Evolutionary conservation across 495 filamentous ascomycete genomes (phyloP), one percentile per base, ranked within the genome.

Genomic region (Aspergillus funiculosus): DNA sequence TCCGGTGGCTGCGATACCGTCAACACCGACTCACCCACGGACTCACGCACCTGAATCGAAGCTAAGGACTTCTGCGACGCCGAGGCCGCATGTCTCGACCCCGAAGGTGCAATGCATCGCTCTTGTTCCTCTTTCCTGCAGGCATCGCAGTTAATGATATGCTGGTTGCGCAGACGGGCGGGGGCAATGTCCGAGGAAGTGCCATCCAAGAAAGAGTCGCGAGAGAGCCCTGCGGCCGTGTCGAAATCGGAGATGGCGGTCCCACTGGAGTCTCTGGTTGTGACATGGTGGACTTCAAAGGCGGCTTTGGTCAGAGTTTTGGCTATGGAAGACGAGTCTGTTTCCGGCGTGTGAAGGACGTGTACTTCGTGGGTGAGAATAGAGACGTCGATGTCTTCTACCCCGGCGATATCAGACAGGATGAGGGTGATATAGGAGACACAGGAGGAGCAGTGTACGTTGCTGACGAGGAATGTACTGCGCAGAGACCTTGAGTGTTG

Each of bases 361-460:
- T 61, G 62, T n/a, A 76, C 69, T 44, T 69, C 61, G 26, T 73
- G 63, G 3, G 65, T 68, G 27, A 72, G 51, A 19, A 74, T 67
- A n/a, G 62, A 69, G 38, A 72, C 67, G 31, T 71, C 66, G 35
- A 76, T 58, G 14, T 61, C 49, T 9, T 44, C 39, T 36, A 75
- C 56, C 1, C 62, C 57, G 3, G 54, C 46, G 11, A 68, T 60
- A 19, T 58, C 57, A 1, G 56, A 59, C 1, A 77, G 59, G 5
- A 72, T 55, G 37, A 67, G 64, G 7, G 60, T 63, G 43, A 77
- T 64, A 48, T 73, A 71, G 21, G 71, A 57, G 11, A 76, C 65
- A 44, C 74, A 77, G n/a, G 74, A 77, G 10, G 72, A 62, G 52
- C 74, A 77, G 45, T 76, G 73, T 13, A 77, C 64, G 40, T 77